These are phyloP conservation scores for Pleurotus tuoliensis DNA, from an alignment of 768 basidiomycete species.

Conservation along the genomic window DNA sequence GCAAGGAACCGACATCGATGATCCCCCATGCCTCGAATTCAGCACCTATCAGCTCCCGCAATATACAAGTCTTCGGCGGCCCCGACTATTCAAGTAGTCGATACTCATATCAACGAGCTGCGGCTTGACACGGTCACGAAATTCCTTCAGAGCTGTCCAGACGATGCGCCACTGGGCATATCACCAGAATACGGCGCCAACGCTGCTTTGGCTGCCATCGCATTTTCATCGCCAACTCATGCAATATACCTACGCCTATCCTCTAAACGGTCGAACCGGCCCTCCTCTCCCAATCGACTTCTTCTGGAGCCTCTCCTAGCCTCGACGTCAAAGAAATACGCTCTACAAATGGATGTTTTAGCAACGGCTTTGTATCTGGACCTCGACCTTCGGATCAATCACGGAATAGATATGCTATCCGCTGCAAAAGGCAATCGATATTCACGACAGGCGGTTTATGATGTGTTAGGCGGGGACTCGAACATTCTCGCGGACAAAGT, in stretches of 20 bases:
- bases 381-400: constrained; percentile 25
- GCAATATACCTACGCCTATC: neutral
- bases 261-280: neutral
- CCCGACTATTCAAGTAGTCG: neutral
- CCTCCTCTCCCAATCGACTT: neutral
- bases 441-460: constrained; percentile 29
- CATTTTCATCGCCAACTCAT: neutral
- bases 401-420: constrained; percentile 41
- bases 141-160: neutral
- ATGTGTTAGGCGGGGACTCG: constrained; percentile 32
- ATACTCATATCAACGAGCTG: neutral
- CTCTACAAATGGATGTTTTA: constrained; percentile 45
- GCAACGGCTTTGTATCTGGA: constrained; percentile 37
- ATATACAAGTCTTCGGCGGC: neutral
- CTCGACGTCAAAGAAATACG: constrained; percentile 23
- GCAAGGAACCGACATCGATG: neutral
- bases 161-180: neutral
- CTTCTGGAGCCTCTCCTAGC: neutral
- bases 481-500: constrained; percentile 23
- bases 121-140: neutral
- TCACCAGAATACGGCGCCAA: neutral
- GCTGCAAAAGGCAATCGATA: constrained; percentile 19
- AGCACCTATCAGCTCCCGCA: neutral
- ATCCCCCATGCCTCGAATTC: neutral
- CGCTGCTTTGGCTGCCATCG: neutral